A percentile compares a stretch with the other conserved stretches of the same genome.
phyloP scores from a whole-genome alignment of 306 rosid genomes.

The Abrus pulchellus region DNA sequence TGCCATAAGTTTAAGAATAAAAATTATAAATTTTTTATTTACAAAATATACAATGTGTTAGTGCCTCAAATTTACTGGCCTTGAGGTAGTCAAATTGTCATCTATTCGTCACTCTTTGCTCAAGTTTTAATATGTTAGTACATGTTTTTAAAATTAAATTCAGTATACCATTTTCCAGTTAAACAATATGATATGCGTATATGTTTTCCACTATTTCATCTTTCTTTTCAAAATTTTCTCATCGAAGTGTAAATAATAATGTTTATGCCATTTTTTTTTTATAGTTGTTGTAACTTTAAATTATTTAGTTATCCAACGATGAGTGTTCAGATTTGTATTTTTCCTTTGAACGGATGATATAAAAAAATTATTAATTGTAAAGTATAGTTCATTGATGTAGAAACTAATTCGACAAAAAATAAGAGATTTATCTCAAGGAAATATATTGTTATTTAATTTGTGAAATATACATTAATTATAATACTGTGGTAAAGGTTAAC shows the following conservation, averaged over 20 bases:
- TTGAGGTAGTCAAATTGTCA: constrained; percentile 3
- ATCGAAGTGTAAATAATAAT: no score
- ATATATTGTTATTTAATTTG: not conserved
- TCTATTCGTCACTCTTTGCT: constrained; percentile 30
- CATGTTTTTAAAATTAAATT: no score
- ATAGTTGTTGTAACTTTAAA: no score
- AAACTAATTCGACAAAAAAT: not conserved
- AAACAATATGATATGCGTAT: no score
- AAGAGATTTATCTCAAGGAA: not conserved
- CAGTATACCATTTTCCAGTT: no score
- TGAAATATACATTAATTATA: not conserved
- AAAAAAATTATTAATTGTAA: not conserved
- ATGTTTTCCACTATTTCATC: no score
- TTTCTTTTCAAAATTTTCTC: no score
- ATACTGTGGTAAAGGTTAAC: not conserved
- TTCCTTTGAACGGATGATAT: not conserved
- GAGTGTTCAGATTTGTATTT: not conserved
- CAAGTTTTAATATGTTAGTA: not conserved
- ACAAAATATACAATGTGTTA: constrained; percentile 30
- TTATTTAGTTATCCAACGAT: no score
- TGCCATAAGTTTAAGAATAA: not conserved
- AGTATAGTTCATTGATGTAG: not conserved
- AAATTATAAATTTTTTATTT: not conserved
- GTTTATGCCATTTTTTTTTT: no score
- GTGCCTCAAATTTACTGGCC: constrained; percentile 35